Evolutionary conservation across 805 yeast genomes (phyloP), one percentile per base, ranked within the genome.

Genomic region (Kodamaea fukazawae): DNA sequence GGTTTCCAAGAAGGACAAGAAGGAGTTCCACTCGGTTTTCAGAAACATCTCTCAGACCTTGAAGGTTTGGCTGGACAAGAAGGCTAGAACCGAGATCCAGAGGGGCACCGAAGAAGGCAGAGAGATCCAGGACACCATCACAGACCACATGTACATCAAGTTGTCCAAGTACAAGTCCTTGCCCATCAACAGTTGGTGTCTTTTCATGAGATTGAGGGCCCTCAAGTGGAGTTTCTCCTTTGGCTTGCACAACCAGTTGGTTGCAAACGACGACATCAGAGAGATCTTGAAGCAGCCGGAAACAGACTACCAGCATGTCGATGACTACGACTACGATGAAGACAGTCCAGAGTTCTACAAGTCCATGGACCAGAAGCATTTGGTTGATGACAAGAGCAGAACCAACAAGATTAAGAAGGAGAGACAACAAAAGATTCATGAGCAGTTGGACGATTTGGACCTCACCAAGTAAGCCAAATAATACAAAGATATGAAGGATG

Each of bases 1-100:
- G 38, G 54, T 79, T 3, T 74, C 82, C 18, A 83, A 83, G 48
- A 78, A 76, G 51, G 86, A 80, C 45, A 81, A 78, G 54, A 74
- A 73, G 43, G 79, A 75, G 28, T 66, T 77, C 17, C 76, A 78
- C 45, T 74, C 86, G 1, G 67, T 81, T 1, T 78, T 81, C 56
- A 67, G 81, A 51, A 83, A 81, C 43, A 77, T 80, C 13, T 56
- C 72, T 29, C 59, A 59, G 27, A 78, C 83, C 0, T 61, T 81
- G 8, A 67, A 65, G 36, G 52, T 53, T 12, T 73, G 70, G 46
- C 57, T 63, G 40, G 67, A 50, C 50, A 58, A 38, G 38, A 63
- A 46, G 44, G 60, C 45, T 34, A 54, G 64, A 58, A 64, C 54
- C 16, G 70, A 57, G 44, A 58, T 63, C 14, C 61, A 63, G 49